Evolutionary conservation across 2,329 filamentous ascomycete species (phyloP).

Genomic region (Claviceps arundinis): DNA sequence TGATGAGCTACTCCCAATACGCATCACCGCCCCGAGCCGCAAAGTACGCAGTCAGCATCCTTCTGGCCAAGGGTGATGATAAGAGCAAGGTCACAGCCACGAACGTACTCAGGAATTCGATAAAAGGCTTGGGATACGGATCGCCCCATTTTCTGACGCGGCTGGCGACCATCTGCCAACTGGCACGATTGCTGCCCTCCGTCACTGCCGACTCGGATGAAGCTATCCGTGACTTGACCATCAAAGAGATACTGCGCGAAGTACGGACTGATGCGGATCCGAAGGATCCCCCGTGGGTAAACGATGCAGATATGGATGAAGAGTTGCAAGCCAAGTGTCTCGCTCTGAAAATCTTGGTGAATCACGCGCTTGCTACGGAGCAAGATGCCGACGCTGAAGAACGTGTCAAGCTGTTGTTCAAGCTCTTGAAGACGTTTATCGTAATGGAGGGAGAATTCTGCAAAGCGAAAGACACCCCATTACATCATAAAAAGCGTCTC

Average conservation of each 20-base stretch:
- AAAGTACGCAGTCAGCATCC: slow-evolving; percentile 86
- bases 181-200: slow-evolving; percentile 62
- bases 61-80: slow-evolving; percentile 61
- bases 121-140: slow-evolving; percentile 62
- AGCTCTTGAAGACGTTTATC: slow-evolving; percentile 65
- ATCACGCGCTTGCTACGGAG: slow-evolving; percentile 55
- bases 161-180: slow-evolving; percentile 56
- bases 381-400: slow-evolving; percentile 40
- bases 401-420: slow-evolving; percentile 56
- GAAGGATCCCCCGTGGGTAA: slow-evolving; percentile 50
- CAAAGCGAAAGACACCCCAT: slow-evolving; percentile 60
- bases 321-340: slow-evolving; percentile 74
- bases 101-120: slow-evolving; percentile 64
- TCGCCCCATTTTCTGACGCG: slow-evolving; percentile 63
- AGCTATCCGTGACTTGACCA: slow-evolving; percentile 63
- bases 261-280: slow-evolving; percentile 49
- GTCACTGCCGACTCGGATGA: slow-evolving; percentile 63
- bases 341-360: slow-evolving; percentile 75
- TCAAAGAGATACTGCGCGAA: slow-evolving; percentile 60
- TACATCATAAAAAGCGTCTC: slow-evolving; percentile 66
- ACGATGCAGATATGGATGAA: slow-evolving; percentile 56
- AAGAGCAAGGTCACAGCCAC: slow-evolving; percentile 73
- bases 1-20: slow-evolving; percentile 72
- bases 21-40: slow-evolving; percentile 71
- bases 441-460: slow-evolving; percentile 66